phyloP scores from a whole-genome alignment of 495 filamentous ascomycete genomes.

The Sordaria brevicollis region DNA sequence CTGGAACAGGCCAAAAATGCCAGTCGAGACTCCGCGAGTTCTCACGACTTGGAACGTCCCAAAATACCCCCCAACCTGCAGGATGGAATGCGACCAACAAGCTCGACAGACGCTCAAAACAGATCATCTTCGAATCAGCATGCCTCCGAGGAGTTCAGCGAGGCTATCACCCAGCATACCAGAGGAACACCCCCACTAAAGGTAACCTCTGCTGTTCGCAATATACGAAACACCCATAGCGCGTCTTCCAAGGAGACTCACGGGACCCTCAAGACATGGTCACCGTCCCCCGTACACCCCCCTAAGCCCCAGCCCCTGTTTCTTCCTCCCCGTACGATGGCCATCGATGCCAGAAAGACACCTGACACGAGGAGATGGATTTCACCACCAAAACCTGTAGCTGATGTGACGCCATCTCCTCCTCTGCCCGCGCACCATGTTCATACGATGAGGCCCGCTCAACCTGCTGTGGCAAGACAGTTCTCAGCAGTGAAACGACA shows the following conservation, averaged over 20 bases:
- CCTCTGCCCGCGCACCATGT: background rate
- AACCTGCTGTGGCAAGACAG: background rate
- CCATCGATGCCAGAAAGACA: background rate
- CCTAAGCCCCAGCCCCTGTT: background rate
- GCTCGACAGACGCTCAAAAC: background rate
- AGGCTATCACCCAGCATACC: background rate
- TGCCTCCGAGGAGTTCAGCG: background rate
- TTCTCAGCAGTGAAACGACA: constrained; percentile 4
- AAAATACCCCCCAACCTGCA: background rate
- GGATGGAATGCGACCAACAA: background rate
- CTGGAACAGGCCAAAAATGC: background rate
- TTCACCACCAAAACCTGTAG: background rate
- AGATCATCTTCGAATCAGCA: background rate
- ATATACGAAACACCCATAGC: background rate
- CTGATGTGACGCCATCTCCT: background rate
- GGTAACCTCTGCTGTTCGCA: background rate
- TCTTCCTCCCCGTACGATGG: background rate
- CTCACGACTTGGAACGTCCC: background rate
- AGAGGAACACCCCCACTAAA: background rate
- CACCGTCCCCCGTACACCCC: background rate
- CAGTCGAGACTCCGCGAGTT: background rate
- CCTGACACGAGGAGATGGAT: background rate
- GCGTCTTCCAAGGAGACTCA: background rate
- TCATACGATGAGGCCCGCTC: background rate
- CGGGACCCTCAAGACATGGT: background rate